Conservation (phyloP, 352 stramenopile species). For the Phytophthora multivora region DNA sequence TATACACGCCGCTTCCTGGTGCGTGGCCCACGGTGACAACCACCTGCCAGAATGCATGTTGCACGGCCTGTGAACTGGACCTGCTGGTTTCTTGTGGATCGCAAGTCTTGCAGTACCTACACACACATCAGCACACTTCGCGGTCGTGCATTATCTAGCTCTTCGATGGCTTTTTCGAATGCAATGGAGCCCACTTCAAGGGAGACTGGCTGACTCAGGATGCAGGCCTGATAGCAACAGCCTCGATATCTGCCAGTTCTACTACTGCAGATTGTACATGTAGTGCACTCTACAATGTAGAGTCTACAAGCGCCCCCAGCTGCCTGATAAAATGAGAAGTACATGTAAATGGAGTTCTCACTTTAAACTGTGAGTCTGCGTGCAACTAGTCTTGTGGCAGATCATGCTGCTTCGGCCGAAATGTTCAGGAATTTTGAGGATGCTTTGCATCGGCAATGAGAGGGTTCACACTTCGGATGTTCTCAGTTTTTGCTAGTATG, state of each 20-base stretch:
- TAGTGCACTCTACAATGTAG: too few relatives aligned
- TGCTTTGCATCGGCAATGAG: conserved; percentile 15
- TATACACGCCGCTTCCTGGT: too few relatives aligned
- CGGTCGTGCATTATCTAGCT: neutral
- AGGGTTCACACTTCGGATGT: conserved; percentile 19
- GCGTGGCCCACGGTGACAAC: too few relatives aligned
- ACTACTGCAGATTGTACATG: too few relatives aligned
- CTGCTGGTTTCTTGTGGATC: too few relatives aligned
- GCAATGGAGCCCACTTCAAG: conserved; percentile 12
- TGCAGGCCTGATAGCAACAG: neutral
- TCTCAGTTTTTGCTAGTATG: conserved; percentile 36
- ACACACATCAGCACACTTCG: neutral
- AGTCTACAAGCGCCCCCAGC: too few relatives aligned
- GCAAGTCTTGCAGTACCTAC: too few relatives aligned
- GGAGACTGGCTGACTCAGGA: conserved; percentile 9
- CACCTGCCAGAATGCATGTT: too few relatives aligned
- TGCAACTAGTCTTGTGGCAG: neutral
- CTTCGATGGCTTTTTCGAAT: conserved; percentile 10
- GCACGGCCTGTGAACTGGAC: too few relatives aligned
- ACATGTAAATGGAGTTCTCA: neutral
- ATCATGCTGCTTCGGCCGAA: conserved; percentile 19
- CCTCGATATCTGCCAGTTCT: too few relatives aligned
- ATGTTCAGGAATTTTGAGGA: conserved; percentile 18
- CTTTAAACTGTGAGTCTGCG: neutral
- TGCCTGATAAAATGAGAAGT: neutral